Percentiles rank a stretch among this genome's conserved stretches.
Evolutionary conservation across 768 basidiomycete genomes (phyloP).

Genomic region (Serendipita sp.): DNA sequence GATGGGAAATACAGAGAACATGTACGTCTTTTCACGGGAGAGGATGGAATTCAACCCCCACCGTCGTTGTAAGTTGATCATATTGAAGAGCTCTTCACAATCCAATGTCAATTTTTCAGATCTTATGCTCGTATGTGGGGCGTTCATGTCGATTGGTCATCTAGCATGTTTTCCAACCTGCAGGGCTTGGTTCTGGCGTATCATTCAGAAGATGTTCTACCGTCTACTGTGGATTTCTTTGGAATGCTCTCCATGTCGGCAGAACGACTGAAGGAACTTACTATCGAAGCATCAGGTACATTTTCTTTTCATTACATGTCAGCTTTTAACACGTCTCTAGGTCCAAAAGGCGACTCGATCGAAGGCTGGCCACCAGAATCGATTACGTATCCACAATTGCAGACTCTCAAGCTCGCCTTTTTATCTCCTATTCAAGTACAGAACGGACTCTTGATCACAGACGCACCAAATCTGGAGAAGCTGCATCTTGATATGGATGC

Average conservation of each 20-base stretch:
- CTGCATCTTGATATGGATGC: slow-evolving; percentile 39
- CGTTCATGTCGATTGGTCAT: slow-evolving; percentile 50
- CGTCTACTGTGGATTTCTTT: slow-evolving; percentile 36
- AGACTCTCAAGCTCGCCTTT: slow-evolving; percentile 20
- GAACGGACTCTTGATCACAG: slow-evolving; percentile 20
- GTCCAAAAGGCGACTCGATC: neutral
- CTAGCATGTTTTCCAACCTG: slow-evolving; percentile 15
- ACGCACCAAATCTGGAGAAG: slow-evolving; percentile 21
- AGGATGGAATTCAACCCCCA: neutral
- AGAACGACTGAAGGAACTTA: slow-evolving; percentile 31
- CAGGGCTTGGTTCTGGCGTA: slow-evolving; percentile 38
- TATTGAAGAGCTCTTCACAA: no score
- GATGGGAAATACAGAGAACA: neutral
- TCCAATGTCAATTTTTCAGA: no score
- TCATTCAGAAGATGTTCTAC: slow-evolving; percentile 47
- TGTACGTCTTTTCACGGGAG: neutral
- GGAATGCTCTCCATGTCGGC: slow-evolving; percentile 38
- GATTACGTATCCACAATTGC: slow-evolving; percentile 15
- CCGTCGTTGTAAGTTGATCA: slow-evolving; percentile 17
- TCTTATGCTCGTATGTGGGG: slow-evolving; percentile 39
- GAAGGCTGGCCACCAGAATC: slow-evolving; percentile 10
- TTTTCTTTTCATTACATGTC: neutral
- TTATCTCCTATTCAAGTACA: slow-evolving; percentile 18
- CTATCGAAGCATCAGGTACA: slow-evolving; percentile 45
- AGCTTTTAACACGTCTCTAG: slow-evolving; percentile 15